Evolutionary conservation across 2,329 filamentous ascomycete genomes (phyloP).

Genomic region (Aspergillus bombycis): DNA sequence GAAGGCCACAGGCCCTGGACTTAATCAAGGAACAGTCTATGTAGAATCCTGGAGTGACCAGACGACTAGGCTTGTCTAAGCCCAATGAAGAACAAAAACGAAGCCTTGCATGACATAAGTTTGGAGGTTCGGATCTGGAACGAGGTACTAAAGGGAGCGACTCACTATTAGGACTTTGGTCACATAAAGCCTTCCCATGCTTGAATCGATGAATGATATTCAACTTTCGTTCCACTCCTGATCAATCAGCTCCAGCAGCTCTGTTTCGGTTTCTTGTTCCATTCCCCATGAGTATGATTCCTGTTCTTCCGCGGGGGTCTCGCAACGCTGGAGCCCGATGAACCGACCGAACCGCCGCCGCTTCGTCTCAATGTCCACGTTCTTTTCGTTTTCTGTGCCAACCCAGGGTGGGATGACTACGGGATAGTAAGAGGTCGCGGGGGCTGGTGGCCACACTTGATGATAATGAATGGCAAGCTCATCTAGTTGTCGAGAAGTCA

Average conservation of each 20-base stretch:
- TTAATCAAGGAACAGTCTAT: neutral
- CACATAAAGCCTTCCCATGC: neutral
- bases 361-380: conserved; percentile 41
- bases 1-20: neutral
- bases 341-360: conserved; percentile 47
- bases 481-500: conserved; percentile 46
- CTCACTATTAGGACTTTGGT: neutral
- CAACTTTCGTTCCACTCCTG: conserved; percentile 31
- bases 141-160: neutral
- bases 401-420: conserved; percentile 35
- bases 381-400: conserved; percentile 20
- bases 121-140: neutral
- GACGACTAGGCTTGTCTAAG: neutral
- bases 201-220: neutral
- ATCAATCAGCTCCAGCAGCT: conserved; percentile 29
- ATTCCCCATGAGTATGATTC: neutral
- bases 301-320: conserved; percentile 26
- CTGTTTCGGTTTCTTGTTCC: conserved; percentile 14
- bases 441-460: conserved; percentile 41
- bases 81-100: neutral
- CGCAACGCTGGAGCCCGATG: conserved; percentile 45
- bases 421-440: conserved; percentile 40
- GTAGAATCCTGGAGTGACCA: neutral
- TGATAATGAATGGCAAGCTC: conserved; percentile 47
- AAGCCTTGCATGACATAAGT: neutral